Conservation (phyloP, 768 basidiomycete genomes). For the Strobilomyces dryophilus region DNA sequence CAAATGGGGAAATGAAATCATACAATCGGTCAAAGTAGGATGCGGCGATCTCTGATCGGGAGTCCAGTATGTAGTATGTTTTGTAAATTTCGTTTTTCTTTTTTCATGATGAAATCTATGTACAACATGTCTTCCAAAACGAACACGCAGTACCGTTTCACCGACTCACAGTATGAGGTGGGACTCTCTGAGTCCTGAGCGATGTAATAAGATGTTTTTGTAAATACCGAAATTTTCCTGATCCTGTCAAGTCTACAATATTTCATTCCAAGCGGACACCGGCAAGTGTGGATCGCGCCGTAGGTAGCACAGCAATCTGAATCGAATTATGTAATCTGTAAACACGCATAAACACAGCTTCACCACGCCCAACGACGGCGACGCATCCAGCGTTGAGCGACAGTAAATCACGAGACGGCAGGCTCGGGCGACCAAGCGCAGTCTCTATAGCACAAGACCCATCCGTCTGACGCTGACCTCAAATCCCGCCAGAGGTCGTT, state of each 20-base stretch:
- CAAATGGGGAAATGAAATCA: not conserved
- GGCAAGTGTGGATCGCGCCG: too few relatives aligned
- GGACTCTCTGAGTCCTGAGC: too few relatives aligned
- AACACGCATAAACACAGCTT: constrained; percentile 14
- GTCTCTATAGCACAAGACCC: not conserved
- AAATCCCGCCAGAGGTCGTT: not conserved
- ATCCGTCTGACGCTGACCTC: not conserved
- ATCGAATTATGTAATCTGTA: not conserved
- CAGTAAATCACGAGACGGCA: not conserved
- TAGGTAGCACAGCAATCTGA: not conserved
- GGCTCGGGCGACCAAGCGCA: not conserved
- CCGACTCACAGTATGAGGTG: too few relatives aligned
- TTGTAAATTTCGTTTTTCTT: not conserved
- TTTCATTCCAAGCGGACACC: too few relatives aligned
- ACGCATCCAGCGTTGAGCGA: not conserved
- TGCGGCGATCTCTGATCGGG: not conserved
- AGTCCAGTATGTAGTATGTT: not conserved
- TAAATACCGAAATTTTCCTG: too few relatives aligned
- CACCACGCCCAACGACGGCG: constrained; percentile 10
- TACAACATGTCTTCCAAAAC: not conserved
- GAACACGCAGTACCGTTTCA: not conserved
- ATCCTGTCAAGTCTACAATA: too few relatives aligned
- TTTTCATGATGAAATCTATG: not conserved
- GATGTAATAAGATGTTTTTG: too few relatives aligned
- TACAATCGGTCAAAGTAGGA: too few relatives aligned